Evolutionary conservation across 805 yeast genomes (phyloP).

Genomic region (Ogataea corticis): DNA sequence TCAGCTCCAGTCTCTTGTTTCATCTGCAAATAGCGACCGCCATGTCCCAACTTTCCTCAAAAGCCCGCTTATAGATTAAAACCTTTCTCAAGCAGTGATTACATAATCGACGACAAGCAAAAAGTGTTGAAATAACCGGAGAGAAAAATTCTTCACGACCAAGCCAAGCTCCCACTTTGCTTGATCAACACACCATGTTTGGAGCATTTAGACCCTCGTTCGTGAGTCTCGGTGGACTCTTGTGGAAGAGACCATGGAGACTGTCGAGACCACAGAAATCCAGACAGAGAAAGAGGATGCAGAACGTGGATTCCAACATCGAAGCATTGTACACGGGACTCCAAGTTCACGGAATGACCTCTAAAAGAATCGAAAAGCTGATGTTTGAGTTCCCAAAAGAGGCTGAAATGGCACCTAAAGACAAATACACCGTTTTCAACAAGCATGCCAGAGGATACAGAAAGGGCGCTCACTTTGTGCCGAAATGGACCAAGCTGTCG

Average conservation of each 20-base stretch:
- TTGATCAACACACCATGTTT: constrained; percentile 20
- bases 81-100: no score
- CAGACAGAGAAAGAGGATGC: constrained; percentile 82
- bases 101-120: not conserved
- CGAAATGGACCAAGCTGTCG: constrained; percentile 88
- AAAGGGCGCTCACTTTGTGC: constrained; percentile 83
- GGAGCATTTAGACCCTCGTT: constrained; percentile 70
- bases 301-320: constrained; percentile 76
- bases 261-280: constrained; percentile 79
- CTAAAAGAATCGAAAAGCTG: constrained; percentile 38
- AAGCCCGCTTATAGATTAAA: no score
- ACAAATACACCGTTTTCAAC: constrained; percentile 86
- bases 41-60: no score
- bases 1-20: no score
- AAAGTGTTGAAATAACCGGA: not conserved
- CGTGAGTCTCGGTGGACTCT: constrained; percentile 65
- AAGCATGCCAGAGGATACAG: constrained; percentile 76
- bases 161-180: not conserved
- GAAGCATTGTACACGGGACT: constrained; percentile 59
- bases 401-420: constrained; percentile 71
- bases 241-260: constrained; percentile 80
- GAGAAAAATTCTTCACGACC: not conserved
- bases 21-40: no score
- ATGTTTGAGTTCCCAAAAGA: constrained; percentile 71
- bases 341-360: constrained; percentile 32